Evolutionary conservation across 1,284 basidiomycete genomes (phyloP), one percentile per base, ranked within the genome.

Genomic region (Ganoderma leucocontextum): DNA sequence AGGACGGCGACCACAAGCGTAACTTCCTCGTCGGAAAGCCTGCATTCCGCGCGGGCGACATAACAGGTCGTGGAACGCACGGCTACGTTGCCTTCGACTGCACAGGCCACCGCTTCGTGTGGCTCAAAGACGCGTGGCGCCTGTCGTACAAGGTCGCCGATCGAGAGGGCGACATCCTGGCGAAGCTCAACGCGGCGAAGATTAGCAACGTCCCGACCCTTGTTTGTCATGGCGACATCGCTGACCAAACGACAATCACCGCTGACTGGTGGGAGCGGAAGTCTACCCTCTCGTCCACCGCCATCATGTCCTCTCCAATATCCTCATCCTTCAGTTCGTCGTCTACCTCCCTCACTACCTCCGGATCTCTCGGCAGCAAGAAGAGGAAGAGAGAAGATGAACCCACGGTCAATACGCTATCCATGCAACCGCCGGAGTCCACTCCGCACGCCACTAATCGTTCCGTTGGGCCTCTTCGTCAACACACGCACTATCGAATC

Each of bases 401-500:
- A 13, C 12, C 13, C 52, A 19, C 6, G 17, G 29, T 19, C 22
- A 22, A 52, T 0, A 52, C 47, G n/a, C 22, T 52, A 25, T 10
- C 22, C 22, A 52, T 22, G 22, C n/a, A 15, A 13, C 47, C n/a
- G 10, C 22, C 6, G 12, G 47, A 22, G 22, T n/a, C 2, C 4
- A 9, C 22, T 22, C 47, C 22, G 47, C 22, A 29, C 22, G 47
- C 3, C n/a, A 52, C 47, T 13, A 10, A 12, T 29, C 25, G 22
- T 52, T 52, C 47, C 4, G 10, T 13, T 3, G 47, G 47, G n/a
- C 47, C 22, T 13, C 47, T 52, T 52, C 47, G 47, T 25, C 22
- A 25, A 25, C 63, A 70, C 25, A 36, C 39, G 2, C 70, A 72
- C 63, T 72, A 70, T 36, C 64, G 70, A 2, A 25, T 70, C 13